Percentiles rank a stretch among this genome's conserved stretches.
phyloP scores from a whole-genome alignment of 2,329 filamentous ascomycete species.

The Lasiodiplodia citricola region DNA sequence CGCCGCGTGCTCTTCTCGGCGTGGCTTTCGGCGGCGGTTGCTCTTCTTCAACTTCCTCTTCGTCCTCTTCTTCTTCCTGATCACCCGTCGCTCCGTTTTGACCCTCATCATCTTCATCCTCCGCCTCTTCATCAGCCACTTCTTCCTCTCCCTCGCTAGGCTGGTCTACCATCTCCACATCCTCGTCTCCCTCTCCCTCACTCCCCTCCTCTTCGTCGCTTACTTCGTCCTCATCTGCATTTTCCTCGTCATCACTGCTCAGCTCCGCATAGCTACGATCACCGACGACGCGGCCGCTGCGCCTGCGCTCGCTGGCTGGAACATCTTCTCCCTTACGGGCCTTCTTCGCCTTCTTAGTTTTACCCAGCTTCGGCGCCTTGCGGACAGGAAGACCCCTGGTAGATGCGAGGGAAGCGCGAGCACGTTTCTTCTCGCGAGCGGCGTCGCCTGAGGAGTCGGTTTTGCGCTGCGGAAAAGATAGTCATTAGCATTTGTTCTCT shows the following conservation, averaged over 20 bases:
- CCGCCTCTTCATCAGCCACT: too few relatives aligned
- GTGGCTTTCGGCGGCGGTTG: constrained; percentile 27
- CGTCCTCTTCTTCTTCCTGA: constrained; percentile 26
- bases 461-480: constrained; percentile 28
- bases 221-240: constrained; percentile 31
- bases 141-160: constrained; percentile 26
- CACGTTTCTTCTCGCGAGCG: constrained; percentile 42
- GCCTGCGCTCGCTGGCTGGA: constrained; percentile 48
- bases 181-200: constrained; percentile 34
- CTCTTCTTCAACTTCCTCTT: constrained; percentile 36
- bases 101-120: too few relatives aligned
- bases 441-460: constrained; percentile 33
- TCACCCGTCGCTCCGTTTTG: not conserved
- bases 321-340: constrained; percentile 35
- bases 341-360: constrained; percentile 45
- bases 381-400: constrained; percentile 38
- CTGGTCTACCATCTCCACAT: constrained; percentile 35
- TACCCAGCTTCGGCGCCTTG: constrained; percentile 39
- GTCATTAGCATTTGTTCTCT: constrained; percentile 33
- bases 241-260: constrained; percentile 37
- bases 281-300: constrained; percentile 48
- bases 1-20: not conserved
- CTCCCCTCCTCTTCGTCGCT: constrained; percentile 34
- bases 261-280: constrained; percentile 53
- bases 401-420: constrained; percentile 34